Conservation (phyloP, 352 stramenopile genomes). For the Pythium phragmitis region DNA sequence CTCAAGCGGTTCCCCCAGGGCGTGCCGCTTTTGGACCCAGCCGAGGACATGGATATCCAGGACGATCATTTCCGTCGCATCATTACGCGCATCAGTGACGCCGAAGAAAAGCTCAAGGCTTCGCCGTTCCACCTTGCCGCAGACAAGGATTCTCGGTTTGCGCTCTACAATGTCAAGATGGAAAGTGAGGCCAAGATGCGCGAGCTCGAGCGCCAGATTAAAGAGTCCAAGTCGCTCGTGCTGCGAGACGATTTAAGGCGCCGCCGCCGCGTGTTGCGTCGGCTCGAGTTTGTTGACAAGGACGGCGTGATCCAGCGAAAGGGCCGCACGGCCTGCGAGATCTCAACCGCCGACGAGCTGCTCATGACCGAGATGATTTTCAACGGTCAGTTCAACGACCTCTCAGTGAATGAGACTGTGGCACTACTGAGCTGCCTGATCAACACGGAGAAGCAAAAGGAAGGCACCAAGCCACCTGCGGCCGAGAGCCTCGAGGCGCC, state of each 20-base stretch:
- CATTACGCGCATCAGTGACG: constrained; percentile 77
- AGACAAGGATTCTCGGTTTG: constrained; percentile 82
- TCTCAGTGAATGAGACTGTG: constrained; percentile 96
- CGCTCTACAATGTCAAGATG: constrained; percentile 91
- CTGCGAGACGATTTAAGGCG: constrained; percentile 95
- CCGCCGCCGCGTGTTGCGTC: constrained; percentile 95
- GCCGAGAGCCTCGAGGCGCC: constrained; percentile 82
- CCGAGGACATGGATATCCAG: constrained; percentile 95
- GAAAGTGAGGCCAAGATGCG: constrained; percentile 91
- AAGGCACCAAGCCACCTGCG: constrained; percentile 81
- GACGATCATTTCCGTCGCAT: constrained; percentile 90
- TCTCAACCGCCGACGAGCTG: constrained; percentile 98
- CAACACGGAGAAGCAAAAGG: constrained; percentile 93
- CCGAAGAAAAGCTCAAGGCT: constrained; percentile 66
- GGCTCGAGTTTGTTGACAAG: constrained; percentile 95
- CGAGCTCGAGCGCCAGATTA: constrained; percentile 93
- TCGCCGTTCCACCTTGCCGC: constrained; percentile 64
- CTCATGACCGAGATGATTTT: constrained; percentile 99
- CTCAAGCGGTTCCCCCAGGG: constrained; percentile 76
- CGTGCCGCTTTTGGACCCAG: constrained; percentile 91
- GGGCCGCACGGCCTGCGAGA: constrained; percentile 97
- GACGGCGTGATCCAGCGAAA: constrained; percentile 99
- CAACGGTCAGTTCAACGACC: constrained; percentile 96
- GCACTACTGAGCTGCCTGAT: constrained; percentile 96
- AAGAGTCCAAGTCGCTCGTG: constrained; percentile 93